phyloP scores from a whole-genome alignment of 2,329 filamentous ascomycete species.

The Endoconidiophora laricicola region DNA sequence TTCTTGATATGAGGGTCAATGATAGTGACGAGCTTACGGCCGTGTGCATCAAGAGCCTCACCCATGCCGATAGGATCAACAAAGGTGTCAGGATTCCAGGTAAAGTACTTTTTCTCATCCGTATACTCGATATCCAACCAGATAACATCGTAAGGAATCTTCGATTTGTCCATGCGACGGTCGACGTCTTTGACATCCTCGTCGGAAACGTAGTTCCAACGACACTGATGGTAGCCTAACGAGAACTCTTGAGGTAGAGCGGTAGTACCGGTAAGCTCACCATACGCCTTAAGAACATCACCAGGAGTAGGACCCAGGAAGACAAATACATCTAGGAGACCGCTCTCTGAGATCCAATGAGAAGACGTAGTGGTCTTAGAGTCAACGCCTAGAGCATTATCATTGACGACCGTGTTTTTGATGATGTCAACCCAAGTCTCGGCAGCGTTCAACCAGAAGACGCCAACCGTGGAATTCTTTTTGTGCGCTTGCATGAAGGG shows the following conservation, averaged over 20 bases:
- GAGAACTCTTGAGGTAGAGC: constrained; percentile 85
- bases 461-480: constrained; percentile 80
- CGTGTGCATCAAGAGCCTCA: constrained; percentile 67
- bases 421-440: constrained; percentile 96
- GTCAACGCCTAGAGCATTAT: constrained; percentile 53
- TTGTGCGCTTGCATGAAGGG: constrained; percentile 96
- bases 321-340: constrained; percentile 80
- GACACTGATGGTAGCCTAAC: constrained; percentile 89
- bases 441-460: constrained; percentile 94
- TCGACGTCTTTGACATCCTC: constrained; percentile 96
- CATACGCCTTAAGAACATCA: constrained; percentile 67
- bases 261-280: constrained; percentile 80
- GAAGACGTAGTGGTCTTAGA: constrained; percentile 65
- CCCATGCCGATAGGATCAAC: constrained; percentile 74
- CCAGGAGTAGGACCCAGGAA: constrained; percentile 79
- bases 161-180: constrained; percentile 84
- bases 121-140: constrained; percentile 99
- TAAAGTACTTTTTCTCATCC: constrained; percentile 95
- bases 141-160: constrained; percentile 95
- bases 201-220: constrained; percentile 97
- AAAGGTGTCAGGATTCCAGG: constrained; percentile 85
- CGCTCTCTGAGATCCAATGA: constrained; percentile 92
- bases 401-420: constrained; percentile 64
- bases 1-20: constrained; percentile 99
- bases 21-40: constrained; percentile 81